Evolutionary conservation across 208 protist genomes (phyloP).

Genomic region (Crithidia fasciculata): DNA sequence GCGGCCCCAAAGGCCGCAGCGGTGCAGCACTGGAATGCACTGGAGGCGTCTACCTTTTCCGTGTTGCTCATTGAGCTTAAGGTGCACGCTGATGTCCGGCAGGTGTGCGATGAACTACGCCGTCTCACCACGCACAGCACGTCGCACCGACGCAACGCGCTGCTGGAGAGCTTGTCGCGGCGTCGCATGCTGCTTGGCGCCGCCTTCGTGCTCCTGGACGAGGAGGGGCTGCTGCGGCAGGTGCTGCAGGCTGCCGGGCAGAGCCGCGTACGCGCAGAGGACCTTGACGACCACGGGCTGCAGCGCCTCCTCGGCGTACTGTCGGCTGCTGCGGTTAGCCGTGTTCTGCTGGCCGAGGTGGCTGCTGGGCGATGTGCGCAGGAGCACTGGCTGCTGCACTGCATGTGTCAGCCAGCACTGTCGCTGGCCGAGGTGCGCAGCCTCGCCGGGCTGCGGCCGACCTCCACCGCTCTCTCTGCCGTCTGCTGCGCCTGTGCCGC

Average conservation of each 20-base stretch:
- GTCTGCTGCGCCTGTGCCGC: not conserved
- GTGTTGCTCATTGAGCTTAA: conserved; percentile 22
- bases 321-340: conserved; percentile 19
- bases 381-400: conserved; percentile 50
- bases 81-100: conserved; percentile 13
- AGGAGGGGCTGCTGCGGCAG: conserved; percentile 40
- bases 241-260: conserved; percentile 45
- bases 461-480: conserved; percentile 26
- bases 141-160: not conserved
- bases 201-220: conserved; percentile 60
- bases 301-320: conserved; percentile 72
- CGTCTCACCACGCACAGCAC: not conserved
- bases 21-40: conserved; percentile 15
- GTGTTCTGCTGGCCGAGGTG: conserved; percentile 15
- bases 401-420: conserved; percentile 3
- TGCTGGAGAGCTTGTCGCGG: conserved; percentile 12
- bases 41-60: conserved; percentile 13
- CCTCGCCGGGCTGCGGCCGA: conserved; percentile 18
- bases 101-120: conserved; percentile 30
- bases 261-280: conserved; percentile 36
- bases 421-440: not conserved
- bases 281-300: conserved; percentile 75
- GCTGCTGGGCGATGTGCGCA: conserved; percentile 50
- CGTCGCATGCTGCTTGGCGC: conserved; percentile 54
- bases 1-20: conserved; percentile 15